Evolutionary conservation across 768 basidiomycete species (phyloP).

Genomic region (Leccinum imitatum): DNA sequence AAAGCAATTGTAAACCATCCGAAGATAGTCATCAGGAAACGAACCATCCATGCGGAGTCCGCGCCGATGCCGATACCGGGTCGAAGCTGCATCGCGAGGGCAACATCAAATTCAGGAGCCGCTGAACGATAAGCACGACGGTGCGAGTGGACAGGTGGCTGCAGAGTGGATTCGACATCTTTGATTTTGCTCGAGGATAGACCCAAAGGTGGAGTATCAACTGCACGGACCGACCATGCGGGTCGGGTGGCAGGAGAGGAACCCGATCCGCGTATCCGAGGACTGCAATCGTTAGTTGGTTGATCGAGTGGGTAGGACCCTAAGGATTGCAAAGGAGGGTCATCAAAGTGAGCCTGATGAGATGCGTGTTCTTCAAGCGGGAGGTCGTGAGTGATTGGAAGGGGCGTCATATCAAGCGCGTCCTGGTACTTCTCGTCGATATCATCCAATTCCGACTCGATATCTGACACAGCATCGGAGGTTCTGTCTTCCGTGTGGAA

Average conservation of each 20-base stretch:
- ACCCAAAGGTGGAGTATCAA: constrained; percentile 22
- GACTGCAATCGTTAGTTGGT: constrained; percentile 10
- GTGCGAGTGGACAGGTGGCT: constrained; percentile 21
- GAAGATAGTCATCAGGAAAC: constrained; percentile 77
- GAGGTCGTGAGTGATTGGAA: constrained; percentile 19
- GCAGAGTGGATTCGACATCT: constrained; percentile 5
- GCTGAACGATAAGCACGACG: constrained; percentile 39
- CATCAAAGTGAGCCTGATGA: constrained; percentile 7
- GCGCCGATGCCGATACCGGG: constrained; percentile 69
- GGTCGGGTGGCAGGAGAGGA: constrained; percentile 20
- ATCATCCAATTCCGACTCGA: constrained; percentile 27
- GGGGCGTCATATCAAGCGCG: constrained; percentile 28
- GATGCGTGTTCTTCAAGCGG: constrained; percentile 16
- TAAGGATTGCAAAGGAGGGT: constrained; percentile 14
- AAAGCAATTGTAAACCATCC: constrained; percentile 72
- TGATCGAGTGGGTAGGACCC: constrained; percentile 9
- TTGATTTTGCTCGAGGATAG: constrained; percentile 9
- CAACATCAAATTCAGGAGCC: constrained; percentile 55
- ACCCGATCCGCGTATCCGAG: constrained; percentile 16
- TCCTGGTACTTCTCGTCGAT: constrained; percentile 33
- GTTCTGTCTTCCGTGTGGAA: constrained; percentile 3
- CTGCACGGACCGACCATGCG: constrained; percentile 33
- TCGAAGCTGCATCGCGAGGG: constrained; percentile 75
- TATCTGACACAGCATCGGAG: constrained; percentile 18
- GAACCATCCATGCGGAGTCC: constrained; percentile 76